Evolutionary conservation across 768 basidiomycete genomes (phyloP).

Genomic region (Termitomyces sp.): DNA sequence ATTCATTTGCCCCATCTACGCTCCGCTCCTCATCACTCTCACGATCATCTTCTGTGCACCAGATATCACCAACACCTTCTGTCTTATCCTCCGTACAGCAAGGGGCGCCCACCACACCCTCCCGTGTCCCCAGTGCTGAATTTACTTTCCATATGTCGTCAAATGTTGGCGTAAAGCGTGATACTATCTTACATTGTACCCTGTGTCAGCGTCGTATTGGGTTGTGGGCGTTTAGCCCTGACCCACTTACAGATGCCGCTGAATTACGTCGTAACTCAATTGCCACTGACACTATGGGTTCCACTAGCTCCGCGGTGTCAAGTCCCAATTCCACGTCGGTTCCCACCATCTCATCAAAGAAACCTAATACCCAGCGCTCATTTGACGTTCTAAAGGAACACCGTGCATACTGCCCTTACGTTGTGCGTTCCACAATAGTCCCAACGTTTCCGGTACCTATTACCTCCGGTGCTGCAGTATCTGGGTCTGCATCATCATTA

Average conservation of each 20-base stretch:
- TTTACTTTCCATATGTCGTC: constrained; percentile 22
- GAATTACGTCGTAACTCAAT: not conserved
- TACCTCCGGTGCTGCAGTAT: constrained; percentile 11
- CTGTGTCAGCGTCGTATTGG: constrained; percentile 79
- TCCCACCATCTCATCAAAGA: constrained; percentile 22
- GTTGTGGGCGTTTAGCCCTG: constrained; percentile 61
- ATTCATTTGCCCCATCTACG: constrained; percentile 25
- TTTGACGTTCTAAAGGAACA: constrained; percentile 81
- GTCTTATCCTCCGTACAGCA: constrained; percentile 12
- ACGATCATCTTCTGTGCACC: constrained; percentile 29
- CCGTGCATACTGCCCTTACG: constrained; percentile 82
- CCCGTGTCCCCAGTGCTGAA: constrained; percentile 15
- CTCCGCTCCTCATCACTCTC: constrained; percentile 31
- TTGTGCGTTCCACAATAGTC: constrained; percentile 61
- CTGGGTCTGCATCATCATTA: constrained; percentile 15
- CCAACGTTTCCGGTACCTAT: constrained; percentile 46
- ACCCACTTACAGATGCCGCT: constrained; percentile 1
- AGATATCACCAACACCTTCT: constrained; percentile 6
- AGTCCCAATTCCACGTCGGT: constrained; percentile 11
- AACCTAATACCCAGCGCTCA: constrained; percentile 34
- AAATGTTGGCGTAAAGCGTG: constrained; percentile 26
- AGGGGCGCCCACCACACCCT: constrained; percentile 8
- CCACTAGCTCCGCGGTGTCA: constrained; percentile 2
- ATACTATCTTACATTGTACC: constrained; percentile 55
- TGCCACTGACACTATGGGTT: constrained; percentile 1